Evolutionary conservation across 441 rosid genomes (phyloP), one percentile per base, ranked within the genome.

Genomic region (Omphalea diandra): DNA sequence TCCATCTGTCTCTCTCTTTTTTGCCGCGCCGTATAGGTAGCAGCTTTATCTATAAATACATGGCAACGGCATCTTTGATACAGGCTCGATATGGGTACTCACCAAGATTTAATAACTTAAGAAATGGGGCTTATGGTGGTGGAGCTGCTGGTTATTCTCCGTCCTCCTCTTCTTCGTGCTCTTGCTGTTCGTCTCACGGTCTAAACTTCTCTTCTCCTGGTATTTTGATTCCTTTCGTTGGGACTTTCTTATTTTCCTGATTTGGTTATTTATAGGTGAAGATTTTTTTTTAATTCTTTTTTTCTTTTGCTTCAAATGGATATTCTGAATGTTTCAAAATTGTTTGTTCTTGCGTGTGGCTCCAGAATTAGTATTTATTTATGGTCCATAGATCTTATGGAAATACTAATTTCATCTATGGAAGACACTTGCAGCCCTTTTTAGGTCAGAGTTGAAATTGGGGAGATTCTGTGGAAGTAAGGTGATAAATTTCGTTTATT

Each of bases 41-140:
- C 3, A 29, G 11, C 47, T 59, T 9, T 20, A 15, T 47, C 31
- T 33, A 17, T 31, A 44, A 40, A 63, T 33, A 67, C 31, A 77
- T 77, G 76, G 76, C 80, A 12, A 26, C 76, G 3, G 63, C 74
- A 40, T 69, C 68, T 43, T 49, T 76, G 12, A 17, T 72, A 15
- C 80, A 63, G 0, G 71, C 64, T 75, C 63, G 71, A 29, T 76
- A 24, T 40, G 62, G 49, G 12, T 60, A 35, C 62, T 68, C 75
- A 20, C 44, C 68, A 1, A 40, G 50, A n/a, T 73, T 65, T 44
- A 49, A 32, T 29, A 43, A 10, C 9, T 43, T 15, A 18, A 66
- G 73, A 52, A 76, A 43, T 63, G 76, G 74, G 18, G 24, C 60
- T 55, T 53, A 14, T 52, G 69, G 72, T 52, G 69, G 72, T n/a